Base-by-base conservation (phyloP, 305 asterid species). In the Caryopteris hybrid region DNA sequence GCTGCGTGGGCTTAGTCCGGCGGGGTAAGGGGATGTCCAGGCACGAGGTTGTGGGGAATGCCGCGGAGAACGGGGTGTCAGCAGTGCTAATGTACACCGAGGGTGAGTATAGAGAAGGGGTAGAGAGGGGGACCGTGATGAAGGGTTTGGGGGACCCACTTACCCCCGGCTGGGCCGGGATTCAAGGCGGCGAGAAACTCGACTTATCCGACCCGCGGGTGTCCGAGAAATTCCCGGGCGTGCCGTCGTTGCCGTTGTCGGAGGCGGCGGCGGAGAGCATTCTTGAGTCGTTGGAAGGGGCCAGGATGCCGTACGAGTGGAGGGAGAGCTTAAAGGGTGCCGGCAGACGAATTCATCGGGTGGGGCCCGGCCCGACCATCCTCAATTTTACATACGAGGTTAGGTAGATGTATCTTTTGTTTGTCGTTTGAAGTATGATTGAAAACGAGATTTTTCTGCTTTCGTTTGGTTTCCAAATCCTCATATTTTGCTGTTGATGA, bases 61-160 rank as follows among this genome's bases (percentile, higher is more conserved):
- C 99, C 36, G 96, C 94, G 78, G 88, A 82, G 61, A 88, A 75
- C 41, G 96, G 96, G n/a, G 82, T 87, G 53, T 75, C 83, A 39
- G 99, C 96, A 20, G 95, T 91, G 81, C 69, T 93, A 16, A 87
- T 93, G 95, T 93, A 91, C 79, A 88, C 96, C 31, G 96, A 91
- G 79, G 72, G 92, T 5, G 89, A 69, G 55, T 81, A 43, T 43
- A 68, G 72, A 21, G 80, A 77, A 41, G 98, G 98, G 68, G 88
- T 93, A 27, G 97, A 93, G 78, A 85, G 97, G 77, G 99, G 97
- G 75, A 91, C 97, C 1, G 97, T 88, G 48, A 80, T 91, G 95
- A 79, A 79, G 33, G 97, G 94, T 5, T 51, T 88, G 64, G 99
- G 97, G 81, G 99, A 93, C 88, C 97, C 99, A 57, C 83, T 91